Evolutionary conservation across 106 monocot genomes (phyloP).

Genomic region (Dioscorea zingiberensis): DNA sequence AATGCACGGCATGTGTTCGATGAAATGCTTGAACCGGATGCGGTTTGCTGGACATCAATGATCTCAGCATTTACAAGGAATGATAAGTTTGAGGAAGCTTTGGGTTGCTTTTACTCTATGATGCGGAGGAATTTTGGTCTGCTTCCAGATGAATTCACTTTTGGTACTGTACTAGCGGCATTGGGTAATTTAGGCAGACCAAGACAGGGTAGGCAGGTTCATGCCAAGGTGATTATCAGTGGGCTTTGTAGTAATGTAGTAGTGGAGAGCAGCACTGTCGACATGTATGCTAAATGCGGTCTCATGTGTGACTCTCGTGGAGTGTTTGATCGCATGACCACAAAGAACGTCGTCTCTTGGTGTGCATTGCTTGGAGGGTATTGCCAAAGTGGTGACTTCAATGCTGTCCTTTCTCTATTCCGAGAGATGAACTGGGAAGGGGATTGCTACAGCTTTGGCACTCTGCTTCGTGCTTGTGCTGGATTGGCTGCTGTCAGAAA

Average conservation of each 20-base stretch:
- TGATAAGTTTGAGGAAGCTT: constrained; percentile 55
- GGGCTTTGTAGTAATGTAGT: constrained; percentile 64
- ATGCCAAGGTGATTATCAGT: constrained; percentile 40
- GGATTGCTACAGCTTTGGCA: constrained; percentile 57
- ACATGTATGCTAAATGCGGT: constrained; percentile 87
- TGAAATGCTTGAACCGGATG: constrained; percentile 50
- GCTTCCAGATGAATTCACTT: constrained; percentile 46
- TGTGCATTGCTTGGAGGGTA: constrained; percentile 82
- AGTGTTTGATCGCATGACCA: constrained; percentile 69
- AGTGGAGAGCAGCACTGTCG: constrained; percentile 66
- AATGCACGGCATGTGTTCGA: constrained; percentile 48
- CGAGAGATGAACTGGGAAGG: constrained; percentile 52
- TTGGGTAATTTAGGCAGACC: constrained; percentile 55
- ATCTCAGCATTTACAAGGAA: constrained; percentile 59
- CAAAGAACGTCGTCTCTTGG: constrained; percentile 75
- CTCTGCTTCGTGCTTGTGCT: constrained; percentile 79
- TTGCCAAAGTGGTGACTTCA: constrained; percentile 54
- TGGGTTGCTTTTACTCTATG: constrained; percentile 49
- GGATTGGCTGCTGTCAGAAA: constrained; percentile 40
- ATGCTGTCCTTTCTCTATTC: constrained; percentile 50
- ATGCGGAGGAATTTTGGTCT: constrained; percentile 16
- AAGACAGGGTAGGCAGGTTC: constrained; percentile 65
- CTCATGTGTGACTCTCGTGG: constrained; percentile 36
- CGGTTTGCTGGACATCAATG: constrained; percentile 75
- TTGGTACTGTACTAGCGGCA: constrained; percentile 56